These are phyloP conservation scores for Tolypocladium tropicale DNA, from an alignment of 2,329 filamentous ascomycete species.

Conservation along the genomic window DNA sequence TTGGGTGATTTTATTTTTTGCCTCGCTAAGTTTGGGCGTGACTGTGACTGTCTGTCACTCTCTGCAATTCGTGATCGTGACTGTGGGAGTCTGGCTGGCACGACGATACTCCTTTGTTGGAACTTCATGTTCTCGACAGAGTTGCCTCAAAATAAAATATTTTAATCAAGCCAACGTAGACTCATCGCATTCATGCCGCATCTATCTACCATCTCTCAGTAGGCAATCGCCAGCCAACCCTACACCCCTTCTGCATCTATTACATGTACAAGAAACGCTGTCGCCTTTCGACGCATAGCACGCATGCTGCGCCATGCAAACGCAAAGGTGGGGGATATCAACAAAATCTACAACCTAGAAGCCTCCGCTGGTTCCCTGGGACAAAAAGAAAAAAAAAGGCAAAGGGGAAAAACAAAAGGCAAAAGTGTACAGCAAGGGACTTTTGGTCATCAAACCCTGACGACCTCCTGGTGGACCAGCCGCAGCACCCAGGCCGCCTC, in stretches of 20 bases:
- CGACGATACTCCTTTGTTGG: not conserved
- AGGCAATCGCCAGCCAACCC: not conserved
- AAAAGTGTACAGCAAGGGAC: not conserved
- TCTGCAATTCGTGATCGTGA: too few relatives aligned
- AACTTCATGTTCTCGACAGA: not conserved
- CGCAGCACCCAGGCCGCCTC: conserved; percentile 47
- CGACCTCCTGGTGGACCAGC: conserved; percentile 46
- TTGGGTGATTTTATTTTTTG: too few relatives aligned
- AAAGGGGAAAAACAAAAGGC: not conserved
- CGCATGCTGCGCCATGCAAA: not conserved
- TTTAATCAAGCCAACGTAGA: not conserved
- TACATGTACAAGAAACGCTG: not conserved
- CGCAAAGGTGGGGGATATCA: not conserved
- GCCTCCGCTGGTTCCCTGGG: not conserved
- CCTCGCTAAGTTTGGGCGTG: too few relatives aligned
- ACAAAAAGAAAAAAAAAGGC: not conserved
- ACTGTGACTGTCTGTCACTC: too few relatives aligned
- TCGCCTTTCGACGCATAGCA: not conserved
- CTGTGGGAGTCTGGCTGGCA: too few relatives aligned
- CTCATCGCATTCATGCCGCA: not conserved
- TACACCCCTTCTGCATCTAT: not conserved
- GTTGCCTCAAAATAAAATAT: too few relatives aligned
- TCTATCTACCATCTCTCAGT: not conserved
- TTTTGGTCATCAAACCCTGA: conserved; percentile 7
- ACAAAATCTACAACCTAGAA: not conserved